A percentile compares a stretch with the other conserved stretches of the same genome.
phyloP scores from a whole-genome alignment of 495 filamentous ascomycete species.

The Penicillium samsonianum region DNA sequence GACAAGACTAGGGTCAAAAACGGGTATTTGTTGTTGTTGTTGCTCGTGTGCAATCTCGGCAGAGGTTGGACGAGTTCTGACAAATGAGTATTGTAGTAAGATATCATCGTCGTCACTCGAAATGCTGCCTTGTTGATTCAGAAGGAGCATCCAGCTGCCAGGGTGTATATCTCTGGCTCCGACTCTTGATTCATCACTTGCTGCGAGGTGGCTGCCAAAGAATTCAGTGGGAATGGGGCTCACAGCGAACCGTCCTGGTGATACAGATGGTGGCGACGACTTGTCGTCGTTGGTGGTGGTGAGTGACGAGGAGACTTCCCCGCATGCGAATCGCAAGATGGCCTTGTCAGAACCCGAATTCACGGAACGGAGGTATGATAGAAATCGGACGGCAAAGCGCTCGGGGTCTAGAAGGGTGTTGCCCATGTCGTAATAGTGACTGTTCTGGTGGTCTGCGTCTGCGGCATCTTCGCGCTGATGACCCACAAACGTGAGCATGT shows the following conservation, averaged over 20 bases:
- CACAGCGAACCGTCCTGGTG: constrained; percentile 3
- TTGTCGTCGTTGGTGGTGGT: constrained; percentile 2
- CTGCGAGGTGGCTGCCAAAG: constrained; percentile 6
- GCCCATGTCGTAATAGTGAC: constrained; percentile 17
- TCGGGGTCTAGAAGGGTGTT: constrained; percentile 13
- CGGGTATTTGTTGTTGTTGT: constrained; percentile 4
- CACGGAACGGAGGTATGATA: constrained; percentile 19
- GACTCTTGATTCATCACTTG: constrained; percentile 10
- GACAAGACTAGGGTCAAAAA: background rate
- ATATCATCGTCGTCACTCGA: constrained; percentile 2
- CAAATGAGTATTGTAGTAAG: constrained; percentile 19
- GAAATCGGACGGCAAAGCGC: constrained; percentile 20
- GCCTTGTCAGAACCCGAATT: constrained; percentile 18
- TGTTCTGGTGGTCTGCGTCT: constrained; percentile 13
- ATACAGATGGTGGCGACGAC: background rate
- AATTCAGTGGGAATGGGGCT: constrained; percentile 18
- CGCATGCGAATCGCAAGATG: constrained; percentile 23
- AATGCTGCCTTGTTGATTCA: constrained; percentile 9
- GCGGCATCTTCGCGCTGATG: constrained; percentile 15
- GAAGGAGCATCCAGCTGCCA: constrained; percentile 21
- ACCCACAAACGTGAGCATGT: constrained; percentile 19
- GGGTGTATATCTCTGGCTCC: constrained; percentile 18
- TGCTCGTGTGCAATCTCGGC: constrained; percentile 2
- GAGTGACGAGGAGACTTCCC: constrained; percentile 10
- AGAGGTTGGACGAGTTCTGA: constrained; percentile 7